phyloP scores from a whole-genome alignment of 176 grass and related monocot species.

The Oryza meyeriana region DNA sequence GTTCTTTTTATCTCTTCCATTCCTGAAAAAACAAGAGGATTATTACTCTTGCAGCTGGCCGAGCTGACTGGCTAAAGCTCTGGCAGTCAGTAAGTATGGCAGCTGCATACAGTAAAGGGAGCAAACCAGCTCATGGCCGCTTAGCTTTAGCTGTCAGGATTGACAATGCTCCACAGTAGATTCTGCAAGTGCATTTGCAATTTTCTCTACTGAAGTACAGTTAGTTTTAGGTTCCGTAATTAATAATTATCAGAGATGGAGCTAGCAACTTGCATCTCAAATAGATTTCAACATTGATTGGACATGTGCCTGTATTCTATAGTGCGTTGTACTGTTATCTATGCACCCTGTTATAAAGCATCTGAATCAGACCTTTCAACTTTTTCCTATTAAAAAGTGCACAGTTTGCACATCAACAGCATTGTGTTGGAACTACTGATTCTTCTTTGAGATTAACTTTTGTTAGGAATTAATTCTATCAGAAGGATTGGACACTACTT shows the following conservation, averaged over 20 bases:
- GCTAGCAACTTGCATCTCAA: background rate
- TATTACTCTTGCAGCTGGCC: conserved; percentile 53
- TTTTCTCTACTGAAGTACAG: background rate
- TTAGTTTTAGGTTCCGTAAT: background rate
- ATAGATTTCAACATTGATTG: background rate
- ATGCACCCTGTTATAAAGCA: background rate
- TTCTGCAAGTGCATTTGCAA: background rate
- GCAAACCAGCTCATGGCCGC: conserved; percentile 58
- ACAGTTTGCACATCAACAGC: background rate
- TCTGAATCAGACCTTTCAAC: background rate
- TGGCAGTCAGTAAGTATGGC: conserved; percentile 49
- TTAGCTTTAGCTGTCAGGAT: conserved; percentile 45
- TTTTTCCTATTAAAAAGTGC: background rate
- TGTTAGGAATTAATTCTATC: background rate
- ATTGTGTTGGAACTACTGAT: background rate
- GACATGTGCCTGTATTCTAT: background rate
- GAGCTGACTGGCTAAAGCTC: conserved; percentile 44
- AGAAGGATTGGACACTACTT: background rate
- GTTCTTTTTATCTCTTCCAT: background rate
- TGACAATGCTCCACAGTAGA: conserved; percentile 44
- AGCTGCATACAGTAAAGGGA: conserved; percentile 50
- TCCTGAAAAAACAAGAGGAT: background rate
- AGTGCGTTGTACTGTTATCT: background rate
- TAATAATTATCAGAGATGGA: background rate
- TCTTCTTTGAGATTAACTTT: background rate